Conservation (phyloP, 345 rosid species). For the Eucalyptus urophylla region DNA sequence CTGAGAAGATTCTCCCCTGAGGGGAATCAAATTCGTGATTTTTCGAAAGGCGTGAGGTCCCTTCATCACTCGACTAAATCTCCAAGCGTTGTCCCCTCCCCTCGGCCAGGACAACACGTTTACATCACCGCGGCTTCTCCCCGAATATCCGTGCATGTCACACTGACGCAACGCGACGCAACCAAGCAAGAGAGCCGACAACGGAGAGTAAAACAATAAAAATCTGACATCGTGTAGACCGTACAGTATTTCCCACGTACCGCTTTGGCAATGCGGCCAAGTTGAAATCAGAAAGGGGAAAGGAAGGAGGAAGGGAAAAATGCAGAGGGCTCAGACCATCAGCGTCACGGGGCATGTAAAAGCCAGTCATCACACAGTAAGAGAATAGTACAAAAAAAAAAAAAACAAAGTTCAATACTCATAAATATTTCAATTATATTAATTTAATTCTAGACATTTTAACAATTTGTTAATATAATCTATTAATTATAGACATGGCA, state of each 20-base stretch:
- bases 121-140: not conserved
- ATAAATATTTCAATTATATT: accelerated
- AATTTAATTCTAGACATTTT: not conserved
- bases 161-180: not conserved
- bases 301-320: not conserved
- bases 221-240: not conserved
- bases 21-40: not conserved
- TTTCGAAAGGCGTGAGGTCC: not conserved
- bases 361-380: not conserved
- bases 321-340: not conserved
- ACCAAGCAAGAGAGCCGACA: not conserved
- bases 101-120: not conserved
- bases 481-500: accelerated
- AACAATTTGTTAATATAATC: accelerated
- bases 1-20: not conserved
- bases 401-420: not conserved
- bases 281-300: not conserved
- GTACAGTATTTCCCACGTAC: not conserved
- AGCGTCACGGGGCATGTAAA: not conserved
- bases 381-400: accelerated
- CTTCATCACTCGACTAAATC: not conserved
- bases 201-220: not conserved
- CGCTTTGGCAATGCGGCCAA: not conserved
- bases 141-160: not conserved
- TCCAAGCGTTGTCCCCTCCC: not conserved